Evolutionary conservation across 2,329 filamentous ascomycete genomes (phyloP), one percentile per base, ranked within the genome.

Genomic region (Pseudocercospora macadamiae): DNA sequence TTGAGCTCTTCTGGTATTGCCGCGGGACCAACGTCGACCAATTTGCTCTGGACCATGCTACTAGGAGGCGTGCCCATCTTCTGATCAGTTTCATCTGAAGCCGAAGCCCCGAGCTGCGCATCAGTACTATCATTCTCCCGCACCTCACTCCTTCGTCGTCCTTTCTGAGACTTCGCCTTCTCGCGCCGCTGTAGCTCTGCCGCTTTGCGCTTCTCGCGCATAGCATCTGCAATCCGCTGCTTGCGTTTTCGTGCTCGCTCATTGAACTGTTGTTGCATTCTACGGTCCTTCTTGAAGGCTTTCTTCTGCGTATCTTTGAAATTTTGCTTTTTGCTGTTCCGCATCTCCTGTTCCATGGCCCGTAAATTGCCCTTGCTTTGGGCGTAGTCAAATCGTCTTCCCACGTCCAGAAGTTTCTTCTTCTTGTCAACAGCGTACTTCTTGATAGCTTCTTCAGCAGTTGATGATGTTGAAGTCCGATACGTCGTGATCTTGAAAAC

Each of bases 391-490:
- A 89, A 90, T 1, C 86, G 86, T 52, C 86, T 79, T 1, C 88
- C 88, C n/a, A 89, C 85, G 9, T 85, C 80, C 1, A 87, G 80
- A 1, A 96, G 81, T 73, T 96, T 96, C 66, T 91, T 89, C 23
- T 90, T 85, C 32, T 79, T 75, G 2, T 78, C 78, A 53, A 84
- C 83, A 56, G 86, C 89, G 56, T 86, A 84, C 6, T 81, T 78
- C 51, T 85, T 83, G 21, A 93, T 84, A 1, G 89, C 85, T 34
- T 91, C 83, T 62, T 91, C 87, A 14, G 89, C 83, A 0, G 83
- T 79, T 0, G 77, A 74, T 7, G 81, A 75, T 23, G 80, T 71
- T 3, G 73, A 68, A 8, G 75, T 68, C n/a, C 88, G 83, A 16
- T 81, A 82, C 1, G 89, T 89, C 6, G 87, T 86, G 58, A 95